Evolutionary conservation across 1,139 yeast species (phyloP), one percentile per base, ranked within the genome.

Genomic region (Candida sp.): DNA sequence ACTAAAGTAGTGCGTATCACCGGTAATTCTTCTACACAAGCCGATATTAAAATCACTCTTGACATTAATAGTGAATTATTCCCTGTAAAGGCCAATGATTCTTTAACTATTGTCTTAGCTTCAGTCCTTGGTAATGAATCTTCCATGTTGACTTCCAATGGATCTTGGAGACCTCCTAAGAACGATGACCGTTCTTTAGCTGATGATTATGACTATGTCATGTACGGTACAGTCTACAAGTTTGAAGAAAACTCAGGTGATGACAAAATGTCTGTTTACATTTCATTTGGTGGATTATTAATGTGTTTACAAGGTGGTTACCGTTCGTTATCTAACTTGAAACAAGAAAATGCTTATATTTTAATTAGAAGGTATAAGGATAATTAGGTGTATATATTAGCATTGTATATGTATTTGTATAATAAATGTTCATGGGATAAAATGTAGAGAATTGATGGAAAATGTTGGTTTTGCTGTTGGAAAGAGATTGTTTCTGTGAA

Each of bases 141-240:
- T 8, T 71, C 80, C 21, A 76, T 68, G 68, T 60, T 77, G 44
- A 73, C 84, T 15, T 74, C 84, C 38, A 81, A 81, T 51, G 84
- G 88, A 33, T 82, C 89, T 15, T 93, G 98, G 98, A 84, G 97
- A 70, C 91, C 93, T 3, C 95, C 97, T 36, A 87, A 80, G 64
- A 77, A 86, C 11, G 87, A 84, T 46, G 97, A 90, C 54, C 78
- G 85, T 56, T 81, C 95, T 2, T 75, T 93, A 59, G 97, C 97
- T 48, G 98, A 93, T 61, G 98, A 93, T 60, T 93, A 90, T 68
- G 99, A 95, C 63, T 95, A 95, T 58, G 98, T 93, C 55, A 93
- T 93, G 98, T 85, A 91, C 64, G 99, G 99, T 46, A 91, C 97
- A 12, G 96, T 95, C 40, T 95, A 95, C 75, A 90, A 93, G 65